Percentiles rank a stretch among this genome's conserved stretches.
phyloP scores from a whole-genome alignment of 2,329 filamentous ascomycete species.

The Pleomassaria siparia region DNA sequence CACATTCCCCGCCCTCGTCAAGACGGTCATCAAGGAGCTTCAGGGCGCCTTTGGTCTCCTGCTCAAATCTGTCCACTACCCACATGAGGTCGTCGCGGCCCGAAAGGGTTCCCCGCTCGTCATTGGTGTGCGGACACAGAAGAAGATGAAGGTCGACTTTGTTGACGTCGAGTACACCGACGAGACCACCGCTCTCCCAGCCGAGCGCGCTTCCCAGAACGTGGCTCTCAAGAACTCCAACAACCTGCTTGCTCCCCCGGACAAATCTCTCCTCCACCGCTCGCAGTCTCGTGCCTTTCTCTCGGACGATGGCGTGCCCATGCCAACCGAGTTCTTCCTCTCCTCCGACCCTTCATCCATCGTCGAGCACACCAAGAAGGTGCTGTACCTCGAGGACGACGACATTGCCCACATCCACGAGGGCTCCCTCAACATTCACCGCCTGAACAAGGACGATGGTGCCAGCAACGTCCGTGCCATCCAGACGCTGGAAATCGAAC shows the following conservation, averaged over 20 bases:
- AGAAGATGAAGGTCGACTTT: conserved; percentile 99
- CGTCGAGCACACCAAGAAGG: conserved; percentile 99
- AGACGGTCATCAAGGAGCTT: conserved; percentile 97
- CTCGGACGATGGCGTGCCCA: conserved; percentile 95
- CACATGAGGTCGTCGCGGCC: conserved; percentile 95
- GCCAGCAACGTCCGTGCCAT: conserved; percentile 97
- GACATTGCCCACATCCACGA: conserved; percentile 99
- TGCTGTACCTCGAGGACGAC: conserved; percentile 98
- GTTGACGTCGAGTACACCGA: conserved; percentile 98
- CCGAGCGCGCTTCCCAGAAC: conserved; percentile 94
- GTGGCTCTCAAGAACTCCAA: conserved; percentile 85
- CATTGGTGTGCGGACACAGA: conserved; percentile 93
- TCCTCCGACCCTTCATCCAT: conserved; percentile 98
- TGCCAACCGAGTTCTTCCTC: conserved; percentile 98
- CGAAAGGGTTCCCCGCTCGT: conserved; percentile 98
- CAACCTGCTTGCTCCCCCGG: conserved; percentile 74
- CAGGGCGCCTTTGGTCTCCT: conserved; percentile 96
- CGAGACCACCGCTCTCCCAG: conserved; percentile 74
- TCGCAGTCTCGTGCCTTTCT: conserved; percentile 98
- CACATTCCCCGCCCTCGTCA: conserved; percentile 93
- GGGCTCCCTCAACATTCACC: conserved; percentile 98
- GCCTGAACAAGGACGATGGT: conserved; percentile 93
- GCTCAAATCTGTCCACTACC: conserved; percentile 98
- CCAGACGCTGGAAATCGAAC: conserved; percentile 96
- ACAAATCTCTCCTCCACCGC: conserved; percentile 97